Evolutionary conservation across 2,329 filamentous ascomycete genomes (phyloP).

Genomic region (Aureobasidium sp.): DNA sequence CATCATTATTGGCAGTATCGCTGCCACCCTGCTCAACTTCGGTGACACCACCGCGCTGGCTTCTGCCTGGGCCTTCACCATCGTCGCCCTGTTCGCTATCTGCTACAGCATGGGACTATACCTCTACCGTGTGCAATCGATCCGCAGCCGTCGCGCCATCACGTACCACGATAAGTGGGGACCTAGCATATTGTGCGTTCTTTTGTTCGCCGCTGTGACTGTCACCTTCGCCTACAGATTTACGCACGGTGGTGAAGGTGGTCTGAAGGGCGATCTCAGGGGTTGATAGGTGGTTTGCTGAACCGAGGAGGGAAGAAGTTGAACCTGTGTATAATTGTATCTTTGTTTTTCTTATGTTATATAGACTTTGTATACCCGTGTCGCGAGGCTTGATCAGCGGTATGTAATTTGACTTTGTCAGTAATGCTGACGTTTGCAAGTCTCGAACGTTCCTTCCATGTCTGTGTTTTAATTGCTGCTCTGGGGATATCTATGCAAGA

Average conservation of each 20-base stretch:
- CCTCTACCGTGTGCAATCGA: slow-evolving; percentile 79
- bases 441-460: not conserved
- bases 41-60: slow-evolving; percentile 58
- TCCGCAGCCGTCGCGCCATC: slow-evolving; percentile 74
- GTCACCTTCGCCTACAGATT: slow-evolving; percentile 77
- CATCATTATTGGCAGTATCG: slow-evolving; percentile 85
- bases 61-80: slow-evolving; percentile 62
- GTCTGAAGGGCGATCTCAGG: slow-evolving; percentile 31
- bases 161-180: slow-evolving; percentile 89
- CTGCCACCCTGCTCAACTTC: slow-evolving; percentile 78
- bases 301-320: not conserved
- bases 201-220: slow-evolving; percentile 64
- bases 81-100: slow-evolving; percentile 71
- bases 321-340: not conserved
- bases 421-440: not conserved
- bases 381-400: not conserved
- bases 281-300: not conserved
- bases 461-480: too few relatives aligned
- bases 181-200: slow-evolving; percentile 66
- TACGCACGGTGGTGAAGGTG: slow-evolving; percentile 45
- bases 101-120: slow-evolving; percentile 79
- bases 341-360: not conserved
- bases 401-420: slow-evolving; percentile 5
- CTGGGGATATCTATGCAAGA: too few relatives aligned
- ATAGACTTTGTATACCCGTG: slow-evolving; percentile 13